Conservation (phyloP, 192 early-diverging fungal genomes). For the Mortierella antarctica region DNA sequence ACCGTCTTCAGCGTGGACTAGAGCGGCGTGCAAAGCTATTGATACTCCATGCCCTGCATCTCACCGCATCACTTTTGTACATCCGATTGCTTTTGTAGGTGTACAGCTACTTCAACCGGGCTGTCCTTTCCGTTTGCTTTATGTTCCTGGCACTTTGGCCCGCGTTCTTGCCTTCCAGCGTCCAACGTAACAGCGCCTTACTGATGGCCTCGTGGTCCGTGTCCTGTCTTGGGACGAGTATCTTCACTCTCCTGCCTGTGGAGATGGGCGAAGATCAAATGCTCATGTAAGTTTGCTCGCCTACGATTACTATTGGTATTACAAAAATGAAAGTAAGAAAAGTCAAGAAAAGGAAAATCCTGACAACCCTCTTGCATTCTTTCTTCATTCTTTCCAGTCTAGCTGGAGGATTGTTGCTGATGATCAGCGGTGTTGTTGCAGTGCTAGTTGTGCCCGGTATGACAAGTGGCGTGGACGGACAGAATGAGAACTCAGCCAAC, state of each 20-base stretch:
- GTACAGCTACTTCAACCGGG: conserved; percentile 88
- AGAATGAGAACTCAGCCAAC: conserved; percentile 3
- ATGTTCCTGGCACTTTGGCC: conserved; percentile 77
- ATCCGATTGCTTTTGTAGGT: conserved; percentile 57
- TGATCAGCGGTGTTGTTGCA: conserved; percentile 34
- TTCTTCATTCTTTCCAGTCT: conserved; percentile 30
- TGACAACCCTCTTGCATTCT: background rate
- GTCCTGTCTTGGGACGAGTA: conserved; percentile 75
- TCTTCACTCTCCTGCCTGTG: conserved; percentile 91
- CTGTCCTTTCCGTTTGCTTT: conserved; percentile 72
- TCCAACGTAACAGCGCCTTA: conserved; percentile 57
- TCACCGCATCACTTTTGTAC: background rate
- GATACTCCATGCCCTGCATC: background rate
- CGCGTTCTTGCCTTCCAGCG: conserved; percentile 60
- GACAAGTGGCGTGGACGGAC: conserved; percentile 7
- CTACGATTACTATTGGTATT: background rate
- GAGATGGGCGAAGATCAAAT: conserved; percentile 81
- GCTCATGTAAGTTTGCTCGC: conserved; percentile 65
- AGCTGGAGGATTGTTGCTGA: conserved; percentile 55
- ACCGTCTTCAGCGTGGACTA: background rate
- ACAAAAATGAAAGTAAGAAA: too few relatives aligned
- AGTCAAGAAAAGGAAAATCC: too few relatives aligned
- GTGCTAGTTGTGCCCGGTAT: conserved; percentile 17
- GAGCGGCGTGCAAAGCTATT: background rate
- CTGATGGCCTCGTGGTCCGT: conserved; percentile 74